Base-by-base conservation (phyloP, 1,284 basidiomycete genomes). In the Erythrobasidium hasegawianum region DNA sequence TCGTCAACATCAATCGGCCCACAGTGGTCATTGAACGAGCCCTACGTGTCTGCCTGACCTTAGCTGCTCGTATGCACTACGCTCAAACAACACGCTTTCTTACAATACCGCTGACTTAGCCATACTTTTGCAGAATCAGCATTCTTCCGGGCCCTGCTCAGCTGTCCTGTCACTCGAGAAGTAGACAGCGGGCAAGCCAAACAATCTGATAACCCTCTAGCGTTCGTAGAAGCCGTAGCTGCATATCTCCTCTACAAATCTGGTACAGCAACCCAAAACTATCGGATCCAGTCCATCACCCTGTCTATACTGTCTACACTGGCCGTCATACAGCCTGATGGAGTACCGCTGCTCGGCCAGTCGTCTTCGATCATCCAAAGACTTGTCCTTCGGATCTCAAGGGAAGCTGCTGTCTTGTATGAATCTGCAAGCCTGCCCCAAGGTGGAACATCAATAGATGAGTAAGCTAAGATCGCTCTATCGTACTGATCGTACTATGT, bases 141-240 rank as follows among this genome's bases (percentile, higher is more conserved):
- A 8, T 27, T 64, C 16, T 64, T 64, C 41, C 61, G 61, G 18
- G 22, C 54, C 2, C 40, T 64, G 2, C 50, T 64, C 2, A 24
- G 43, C 43, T n/a, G 43, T 47, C 43, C 43, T 5, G 43, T 33
- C 43, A 22, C 49, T 16, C 27, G 40, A 43, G 22, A 20, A 16
- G 33, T 9, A 52, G 22, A 20, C 10, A 26, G 14, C 41, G 18
- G 27, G 29, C 22, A 13, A 18, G 16, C 50, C 40, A 20, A 57
- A 33, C 27, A 18, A 49, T 8, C n/a, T 33, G 50, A 49, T 16
- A 24, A 55, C 18, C 22, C 13, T 7, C 52, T 64, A 5, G 38
- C 61, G 14, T 64, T 64, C 41, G 43, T 64, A 18, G 61, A 64
- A 27, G 33, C 53, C 2, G 22, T 53, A 7, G 61, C 61, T 18